Conservation (phyloP, 208 protist genomes). For the Trypanosomatidae sp. region DNA sequence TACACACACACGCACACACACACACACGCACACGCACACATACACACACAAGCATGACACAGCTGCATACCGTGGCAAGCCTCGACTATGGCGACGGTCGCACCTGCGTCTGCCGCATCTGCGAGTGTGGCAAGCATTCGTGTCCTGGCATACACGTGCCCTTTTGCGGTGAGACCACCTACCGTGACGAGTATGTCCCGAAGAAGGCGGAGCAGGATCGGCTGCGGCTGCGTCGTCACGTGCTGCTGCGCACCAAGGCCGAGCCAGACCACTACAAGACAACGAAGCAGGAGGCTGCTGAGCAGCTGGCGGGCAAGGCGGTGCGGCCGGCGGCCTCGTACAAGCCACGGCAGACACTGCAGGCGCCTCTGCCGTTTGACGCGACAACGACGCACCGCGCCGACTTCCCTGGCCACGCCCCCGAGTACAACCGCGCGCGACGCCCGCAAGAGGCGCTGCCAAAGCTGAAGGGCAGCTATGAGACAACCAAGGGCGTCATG, state of each 20-base stretch:
- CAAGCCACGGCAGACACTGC: conserved; percentile 49
- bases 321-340: conserved; percentile 73
- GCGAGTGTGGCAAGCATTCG: conserved; percentile 73
- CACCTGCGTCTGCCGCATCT: conserved; percentile 82
- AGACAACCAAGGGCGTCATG: conserved; percentile 73
- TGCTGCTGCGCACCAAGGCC: conserved; percentile 59
- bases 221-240: conserved; percentile 13
- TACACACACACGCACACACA: conserved; percentile 3
- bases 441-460: conserved; percentile 61
- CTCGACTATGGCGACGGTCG: conserved; percentile 84
- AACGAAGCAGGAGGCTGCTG: conserved; percentile 80
- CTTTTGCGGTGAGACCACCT: conserved; percentile 75
- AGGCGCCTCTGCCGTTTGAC: conserved; percentile 56
- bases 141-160: conserved; percentile 68
- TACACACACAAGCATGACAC: conserved; percentile 36
- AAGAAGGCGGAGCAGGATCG: conserved; percentile 50
- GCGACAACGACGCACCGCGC: conserved; percentile 76
- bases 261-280: conserved; percentile 82
- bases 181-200: conserved; percentile 78
- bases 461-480: conserved; percentile 68
- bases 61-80: conserved; percentile 76
- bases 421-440: conserved; percentile 43
- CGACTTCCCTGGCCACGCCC: conserved; percentile 82
- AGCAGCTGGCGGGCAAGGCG: conserved; percentile 54
- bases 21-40: conserved; percentile 3